Base-by-base conservation (phyloP, 2,329 filamentous ascomycete species). In the Verticillium longisporum region DNA sequence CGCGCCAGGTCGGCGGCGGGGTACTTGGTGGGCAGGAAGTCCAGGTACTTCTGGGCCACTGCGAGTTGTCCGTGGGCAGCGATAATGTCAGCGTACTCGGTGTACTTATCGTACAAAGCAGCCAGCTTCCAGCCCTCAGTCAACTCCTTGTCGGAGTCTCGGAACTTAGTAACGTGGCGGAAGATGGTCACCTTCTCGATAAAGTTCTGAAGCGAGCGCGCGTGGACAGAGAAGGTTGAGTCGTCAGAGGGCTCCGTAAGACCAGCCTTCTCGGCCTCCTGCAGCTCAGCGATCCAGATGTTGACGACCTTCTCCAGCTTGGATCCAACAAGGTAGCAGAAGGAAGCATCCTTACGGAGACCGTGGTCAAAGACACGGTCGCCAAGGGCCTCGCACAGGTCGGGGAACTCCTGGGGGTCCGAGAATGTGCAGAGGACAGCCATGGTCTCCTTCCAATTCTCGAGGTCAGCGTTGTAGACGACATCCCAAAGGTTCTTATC, bases 111-210 rank as follows among this genome's bases (percentile, higher is more conserved):
- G 74, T 99, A 99, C 59, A 99, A 80, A 2, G 88, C 82, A 41
- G 87, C 84, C 63, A 99, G 86, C 77, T 96, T 97, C 94, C 94
- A 99, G 68, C 88, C 91, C 1, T 88, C 87, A 10, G 84, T 81
- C 67, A 91, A 84, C 56, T 78, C 77, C 65, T 85, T 85, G 70
- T 97, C 92, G 10, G 78, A 75, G 72, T 99, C 95, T 68, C 90
- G 80, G 79, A 97, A 99, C 70, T 94, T 92, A 64, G 92, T 93
- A 54, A 97, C 93, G 67, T 95, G 86, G 60, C 95, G 89, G 87
- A 99, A 99, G 60, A 99, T 86, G 0, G 93, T 96, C 56, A 99
- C 95, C 81, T 99, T 99, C 78, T 99, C 95, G 64, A 99, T 96
- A 71, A 99, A 94, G 66, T 90, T 88, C 74, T 98, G 95, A 54